These are phyloP conservation scores for Fusarium mexicanum DNA, from an alignment of 2,329 filamentous ascomycete species.

Conservation along the genomic window DNA sequence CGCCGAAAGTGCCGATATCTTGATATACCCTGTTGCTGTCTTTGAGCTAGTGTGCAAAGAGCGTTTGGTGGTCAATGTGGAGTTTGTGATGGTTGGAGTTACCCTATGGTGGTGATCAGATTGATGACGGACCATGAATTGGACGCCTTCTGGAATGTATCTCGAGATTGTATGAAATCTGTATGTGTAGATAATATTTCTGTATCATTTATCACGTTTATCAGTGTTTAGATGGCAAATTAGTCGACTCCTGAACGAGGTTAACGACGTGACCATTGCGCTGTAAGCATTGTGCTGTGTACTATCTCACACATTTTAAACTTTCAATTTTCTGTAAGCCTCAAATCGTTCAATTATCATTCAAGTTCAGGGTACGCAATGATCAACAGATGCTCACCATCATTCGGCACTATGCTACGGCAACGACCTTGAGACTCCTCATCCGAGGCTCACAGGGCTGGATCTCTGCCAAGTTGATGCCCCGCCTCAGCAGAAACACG, in stretches of 20 bases:
- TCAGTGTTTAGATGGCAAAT: rapidly evolving
- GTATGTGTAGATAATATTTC: rapidly evolving
- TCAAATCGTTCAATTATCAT: rapidly evolving
- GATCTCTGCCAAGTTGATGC: neutral
- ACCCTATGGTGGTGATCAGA: neutral
- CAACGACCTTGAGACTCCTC: rapidly evolving
- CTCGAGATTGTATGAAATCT: rapidly evolving
- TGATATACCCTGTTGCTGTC: neutral
- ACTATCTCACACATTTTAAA: too few species aligned
- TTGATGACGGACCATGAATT: neutral
- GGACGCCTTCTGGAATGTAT: too few species aligned
- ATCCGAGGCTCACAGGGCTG: neutral
- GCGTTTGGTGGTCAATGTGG: neutral
- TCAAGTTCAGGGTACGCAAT: rapidly evolving
- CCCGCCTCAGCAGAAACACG: neutral
- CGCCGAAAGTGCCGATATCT: neutral
- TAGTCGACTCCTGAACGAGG: rapidly evolving
- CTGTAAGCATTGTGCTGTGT: too few species aligned
- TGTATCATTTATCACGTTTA: rapidly evolving
- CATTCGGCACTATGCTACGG: too few species aligned
- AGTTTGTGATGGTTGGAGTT: neutral
- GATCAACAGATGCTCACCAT: too few species aligned
- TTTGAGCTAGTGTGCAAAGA: neutral
- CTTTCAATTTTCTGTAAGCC: too few species aligned
- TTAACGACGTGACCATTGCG: too few species aligned